phyloP scores from a whole-genome alignment of 805 yeast species.

The Komagataella mondaviorum region DNA sequence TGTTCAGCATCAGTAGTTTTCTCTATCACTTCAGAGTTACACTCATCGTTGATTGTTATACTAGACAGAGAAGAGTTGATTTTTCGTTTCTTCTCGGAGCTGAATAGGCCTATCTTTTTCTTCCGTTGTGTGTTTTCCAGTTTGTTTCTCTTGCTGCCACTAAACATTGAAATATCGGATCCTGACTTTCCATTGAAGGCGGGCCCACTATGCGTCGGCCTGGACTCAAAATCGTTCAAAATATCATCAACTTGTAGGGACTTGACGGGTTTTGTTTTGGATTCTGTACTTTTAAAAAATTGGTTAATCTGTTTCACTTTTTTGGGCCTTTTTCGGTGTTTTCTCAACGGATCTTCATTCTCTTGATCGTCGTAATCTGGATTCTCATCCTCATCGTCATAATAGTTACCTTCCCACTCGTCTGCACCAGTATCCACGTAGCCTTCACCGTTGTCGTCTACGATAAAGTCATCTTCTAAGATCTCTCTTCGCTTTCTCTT shows the following conservation, averaged over 20 bases:
- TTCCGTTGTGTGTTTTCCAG: neutral
- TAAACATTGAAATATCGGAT: neutral
- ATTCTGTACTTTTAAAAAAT: conserved; percentile 31
- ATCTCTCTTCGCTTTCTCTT: conserved; percentile 68
- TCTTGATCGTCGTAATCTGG: conserved; percentile 15
- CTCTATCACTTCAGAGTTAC: neutral
- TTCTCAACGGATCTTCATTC: conserved; percentile 9
- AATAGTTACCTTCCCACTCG: conserved; percentile 61
- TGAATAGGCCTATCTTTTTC: neutral
- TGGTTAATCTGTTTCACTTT: conserved; percentile 26
- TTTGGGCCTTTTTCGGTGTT: conserved; percentile 19
- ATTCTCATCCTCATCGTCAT: conserved; percentile 37
- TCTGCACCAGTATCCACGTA: conserved; percentile 90
- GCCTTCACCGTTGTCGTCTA: conserved; percentile 88
- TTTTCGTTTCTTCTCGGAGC: neutral
- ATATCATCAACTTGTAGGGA: conserved; percentile 55
- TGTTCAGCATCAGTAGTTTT: neutral
- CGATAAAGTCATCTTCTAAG: conserved; percentile 84
- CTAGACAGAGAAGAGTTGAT: neutral
- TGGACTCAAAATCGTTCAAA: conserved; percentile 36
- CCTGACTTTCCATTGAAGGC: neutral
- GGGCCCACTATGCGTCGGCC: conserved; percentile 2
- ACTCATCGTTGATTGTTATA: neutral
- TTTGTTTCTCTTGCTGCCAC: neutral
- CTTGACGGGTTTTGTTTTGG: conserved; percentile 17